phyloP scores from a whole-genome alignment of 73 alveolate genomes.

The Stentor coeruleus region DNA sequence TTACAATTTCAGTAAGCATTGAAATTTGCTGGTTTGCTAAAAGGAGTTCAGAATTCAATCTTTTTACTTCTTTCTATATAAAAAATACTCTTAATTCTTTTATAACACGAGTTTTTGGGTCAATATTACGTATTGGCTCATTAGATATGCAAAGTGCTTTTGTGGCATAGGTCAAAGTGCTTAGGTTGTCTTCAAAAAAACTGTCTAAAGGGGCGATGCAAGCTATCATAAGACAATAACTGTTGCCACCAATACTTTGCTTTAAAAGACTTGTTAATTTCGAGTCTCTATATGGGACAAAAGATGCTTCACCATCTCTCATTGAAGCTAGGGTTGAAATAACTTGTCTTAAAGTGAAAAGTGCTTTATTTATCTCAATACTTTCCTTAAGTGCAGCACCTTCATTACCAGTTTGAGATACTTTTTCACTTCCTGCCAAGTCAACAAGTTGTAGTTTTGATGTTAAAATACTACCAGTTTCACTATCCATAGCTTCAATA shows the following conservation, averaged over 20 bases:
- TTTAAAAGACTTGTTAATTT: constrained; percentile 90
- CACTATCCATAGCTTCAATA: constrained; percentile 64
- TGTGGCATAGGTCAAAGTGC: constrained; percentile 93
- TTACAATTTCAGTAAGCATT: constrained; percentile 43
- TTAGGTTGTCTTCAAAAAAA: constrained; percentile 86
- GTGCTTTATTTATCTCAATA: constrained; percentile 90
- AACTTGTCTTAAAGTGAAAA: constrained; percentile 90
- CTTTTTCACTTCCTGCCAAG: constrained; percentile 96
- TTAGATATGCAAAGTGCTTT: constrained; percentile 91
- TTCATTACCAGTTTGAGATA: constrained; percentile 80
- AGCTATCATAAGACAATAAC: constrained; percentile 92
- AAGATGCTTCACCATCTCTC: constrained; percentile 55
- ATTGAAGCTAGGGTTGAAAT: constrained; percentile 76
- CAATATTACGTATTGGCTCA: constrained; percentile 85
- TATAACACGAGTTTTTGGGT: constrained; percentile 71
- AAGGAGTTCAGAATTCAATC: constrained; percentile 82
- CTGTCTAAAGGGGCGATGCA: constrained; percentile 86
- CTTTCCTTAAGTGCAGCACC: constrained; percentile 89
- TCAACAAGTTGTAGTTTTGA: constrained; percentile 92
- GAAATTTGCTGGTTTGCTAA: constrained; percentile 80
- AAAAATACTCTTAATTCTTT: constrained; percentile 40
- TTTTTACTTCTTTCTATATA: constrained; percentile 73
- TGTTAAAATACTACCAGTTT: constrained; percentile 63
- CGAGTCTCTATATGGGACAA: constrained; percentile 95
- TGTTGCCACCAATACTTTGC: constrained; percentile 94